These are phyloP conservation scores for Spongiforma sp. DNA, from an alignment of 1,284 basidiomycete genomes.

Conservation along the genomic window DNA sequence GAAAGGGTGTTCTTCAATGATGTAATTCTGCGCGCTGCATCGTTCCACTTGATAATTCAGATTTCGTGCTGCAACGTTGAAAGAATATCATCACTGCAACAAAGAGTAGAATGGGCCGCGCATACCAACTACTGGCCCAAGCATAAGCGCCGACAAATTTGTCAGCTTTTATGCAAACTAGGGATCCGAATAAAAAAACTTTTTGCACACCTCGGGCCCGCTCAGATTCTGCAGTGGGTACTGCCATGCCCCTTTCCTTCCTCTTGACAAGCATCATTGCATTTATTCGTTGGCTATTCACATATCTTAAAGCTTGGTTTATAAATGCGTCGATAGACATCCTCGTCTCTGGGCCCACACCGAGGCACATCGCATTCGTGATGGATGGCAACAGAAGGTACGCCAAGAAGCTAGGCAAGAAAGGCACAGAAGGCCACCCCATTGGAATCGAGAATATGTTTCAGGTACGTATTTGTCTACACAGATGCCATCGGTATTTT, in stretches of 20 bases:
- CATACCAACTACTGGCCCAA: too few relatives aligned
- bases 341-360: slow-evolving; percentile 85
- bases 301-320: slow-evolving; percentile 29
- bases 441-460: slow-evolving; percentile 87
- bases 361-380: slow-evolving; percentile 92
- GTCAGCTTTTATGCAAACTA: too few relatives aligned
- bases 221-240: too few relatives aligned
- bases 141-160: too few relatives aligned
- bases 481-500: neutral
- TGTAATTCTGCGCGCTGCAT: too few relatives aligned
- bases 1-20: too few relatives aligned
- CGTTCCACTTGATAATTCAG: too few relatives aligned
- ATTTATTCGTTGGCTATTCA: slow-evolving; percentile 17
- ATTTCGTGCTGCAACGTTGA: too few relatives aligned
- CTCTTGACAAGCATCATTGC: slow-evolving; percentile 15
- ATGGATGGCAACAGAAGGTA: slow-evolving; percentile 99
- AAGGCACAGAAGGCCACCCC: slow-evolving; percentile 79
- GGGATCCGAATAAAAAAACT: too few relatives aligned
- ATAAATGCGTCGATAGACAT: slow-evolving; percentile 56
- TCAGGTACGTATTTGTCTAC: slow-evolving; percentile 60
- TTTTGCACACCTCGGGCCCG: too few relatives aligned
- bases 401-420: slow-evolving; percentile 73
- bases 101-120: too few relatives aligned
- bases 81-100: too few relatives aligned
- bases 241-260: slow-evolving; percentile 9